Base-by-base conservation (phyloP, 768 basidiomycete genomes). In the Lactifluus rugatus region DNA sequence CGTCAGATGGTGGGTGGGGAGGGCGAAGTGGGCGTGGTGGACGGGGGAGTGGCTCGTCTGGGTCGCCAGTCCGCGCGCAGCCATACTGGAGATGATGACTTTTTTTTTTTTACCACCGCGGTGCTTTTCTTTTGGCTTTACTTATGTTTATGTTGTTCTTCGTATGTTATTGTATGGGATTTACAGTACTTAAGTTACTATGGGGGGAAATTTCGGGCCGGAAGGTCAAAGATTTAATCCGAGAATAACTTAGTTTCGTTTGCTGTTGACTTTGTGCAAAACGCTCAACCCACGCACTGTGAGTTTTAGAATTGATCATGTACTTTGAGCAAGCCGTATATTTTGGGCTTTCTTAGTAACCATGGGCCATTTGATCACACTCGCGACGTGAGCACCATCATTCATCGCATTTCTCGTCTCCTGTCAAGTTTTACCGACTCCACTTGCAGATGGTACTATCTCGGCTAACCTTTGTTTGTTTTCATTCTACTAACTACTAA, bases 291-390 rank as follows among this genome's bases (percentile, higher is more conserved):
- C 16, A 39, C 37, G 37, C 16, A 5, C 9, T 17, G 37, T 37
- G 37, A 37, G 37, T 16, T 16, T 36, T 10, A 10, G 16, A 39
- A 17, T 6, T 1, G 37, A 39, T 17, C 37, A 39, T n/a, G n/a
- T n/a, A n/a, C 5, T 39, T 14, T 8, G 19, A 19, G 23, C n/a
- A n/a, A n/a, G n/a, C n/a, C n/a, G n/a, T n/a, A n/a, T n/a, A n/a
- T n/a, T n/a, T n/a, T n/a, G n/a, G n/a, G n/a, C n/a, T n/a, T n/a
- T n/a, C n/a, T n/a, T n/a, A n/a, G n/a, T 8, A n/a, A 31, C 2
- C 26, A 89, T 91, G 88, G 89, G 89, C 1, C 90, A 93, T 66
- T 75, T 91, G 34, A 89, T 93, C 56, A 93, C 91, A 32, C 73
- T 93, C 57, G 91, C 91, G 71, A 92, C 90, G 90, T 93, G 70